Percentiles rank a stretch among this genome's conserved stretches.
phyloP scores from a whole-genome alignment of 83 land plant species.

The Diphasiastrum complanatum region DNA sequence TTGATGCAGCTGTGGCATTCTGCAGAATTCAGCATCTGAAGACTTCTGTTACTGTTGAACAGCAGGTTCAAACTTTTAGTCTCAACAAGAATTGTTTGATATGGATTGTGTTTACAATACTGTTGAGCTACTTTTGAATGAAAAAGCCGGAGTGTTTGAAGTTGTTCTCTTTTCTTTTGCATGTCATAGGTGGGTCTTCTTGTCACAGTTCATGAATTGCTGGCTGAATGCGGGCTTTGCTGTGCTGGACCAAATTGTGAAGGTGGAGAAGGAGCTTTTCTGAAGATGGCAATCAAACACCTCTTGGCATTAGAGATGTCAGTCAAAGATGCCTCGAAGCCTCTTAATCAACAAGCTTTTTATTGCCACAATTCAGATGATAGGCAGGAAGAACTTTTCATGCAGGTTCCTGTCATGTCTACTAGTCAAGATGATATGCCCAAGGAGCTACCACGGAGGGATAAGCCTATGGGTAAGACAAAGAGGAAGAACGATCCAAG shows the following conservation, averaged over 20 bases:
- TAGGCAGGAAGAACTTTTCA: too few relatives aligned
- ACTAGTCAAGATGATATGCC: too few relatives aligned
- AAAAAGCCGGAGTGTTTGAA: conserved; percentile 49
- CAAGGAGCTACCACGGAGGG: too few relatives aligned
- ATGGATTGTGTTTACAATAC: too few relatives aligned
- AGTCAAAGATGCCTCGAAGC: conserved; percentile 37
- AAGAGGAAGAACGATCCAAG: too few relatives aligned
- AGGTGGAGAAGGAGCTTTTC: conserved; percentile 88
- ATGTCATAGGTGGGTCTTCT: conserved; percentile 61
- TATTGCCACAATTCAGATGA: too few relatives aligned
- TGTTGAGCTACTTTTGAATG: too few relatives aligned
- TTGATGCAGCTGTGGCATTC: conserved; percentile 76
- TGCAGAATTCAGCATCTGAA: conserved; percentile 86
- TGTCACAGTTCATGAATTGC: conserved; percentile 79
- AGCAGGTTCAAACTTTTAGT: conserved; percentile 2
- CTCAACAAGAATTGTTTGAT: not conserved
- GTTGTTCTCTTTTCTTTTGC: not conserved
- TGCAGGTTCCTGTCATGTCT: too few relatives aligned
- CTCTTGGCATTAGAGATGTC: conserved; percentile 68
- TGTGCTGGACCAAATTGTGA: conserved; percentile 71
- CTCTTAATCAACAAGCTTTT: too few relatives aligned
- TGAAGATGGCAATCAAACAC: conserved; percentile 87
- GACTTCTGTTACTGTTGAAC: conserved; percentile 24
- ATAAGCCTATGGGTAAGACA: too few relatives aligned
- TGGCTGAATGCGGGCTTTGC: conserved; percentile 93